Percentiles rank a stretch among this genome's conserved stretches.
These are phyloP conservation scores for Exophiala calicioides DNA, from an alignment of 2,329 filamentous ascomycete species.

Conservation along the genomic window DNA sequence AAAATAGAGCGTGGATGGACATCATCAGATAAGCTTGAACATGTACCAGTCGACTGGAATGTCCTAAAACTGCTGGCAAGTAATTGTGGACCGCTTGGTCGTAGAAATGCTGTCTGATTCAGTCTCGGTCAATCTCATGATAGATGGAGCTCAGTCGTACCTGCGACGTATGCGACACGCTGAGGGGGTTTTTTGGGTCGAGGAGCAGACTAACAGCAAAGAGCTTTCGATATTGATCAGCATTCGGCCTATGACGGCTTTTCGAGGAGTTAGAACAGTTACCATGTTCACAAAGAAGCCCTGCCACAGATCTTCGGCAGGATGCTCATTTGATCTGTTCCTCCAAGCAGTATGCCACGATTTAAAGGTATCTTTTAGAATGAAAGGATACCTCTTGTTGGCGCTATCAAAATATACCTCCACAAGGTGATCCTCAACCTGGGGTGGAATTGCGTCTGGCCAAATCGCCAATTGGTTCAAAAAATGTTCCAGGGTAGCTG, in stretches of 20 bases:
- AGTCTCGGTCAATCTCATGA: not conserved
- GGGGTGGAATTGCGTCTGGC: constrained; percentile 2
- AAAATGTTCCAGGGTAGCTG: constrained; percentile 3
- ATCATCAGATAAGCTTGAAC: constrained; percentile 12
- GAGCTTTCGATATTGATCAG: not conserved
- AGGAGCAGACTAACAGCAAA: constrained; percentile 5
- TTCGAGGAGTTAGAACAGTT: not conserved
- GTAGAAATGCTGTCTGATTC: constrained; percentile 4
- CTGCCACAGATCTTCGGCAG: not conserved
- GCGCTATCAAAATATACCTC: constrained; percentile 7
- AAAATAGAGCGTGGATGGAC: constrained; percentile 8
- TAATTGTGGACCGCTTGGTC: constrained; percentile 12
- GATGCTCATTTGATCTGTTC: not conserved
- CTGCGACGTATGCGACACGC: constrained; percentile 5
- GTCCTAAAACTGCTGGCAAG: constrained; percentile 4
- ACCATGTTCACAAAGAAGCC: constrained; percentile 14
- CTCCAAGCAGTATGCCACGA: constrained; percentile 5
- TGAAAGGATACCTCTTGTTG: constrained; percentile 3
- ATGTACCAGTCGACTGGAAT: constrained; percentile 3
- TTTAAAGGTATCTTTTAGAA: constrained; percentile 1
- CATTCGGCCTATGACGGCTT: not conserved
- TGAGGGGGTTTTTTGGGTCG: constrained; percentile 7
- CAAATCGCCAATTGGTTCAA: constrained; percentile 9
- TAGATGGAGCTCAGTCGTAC: not conserved
- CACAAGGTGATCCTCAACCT: constrained; percentile 7